These are phyloP conservation scores for Peniophora sp. DNA, from an alignment of 1,284 basidiomycete species.

Conservation along the genomic window DNA sequence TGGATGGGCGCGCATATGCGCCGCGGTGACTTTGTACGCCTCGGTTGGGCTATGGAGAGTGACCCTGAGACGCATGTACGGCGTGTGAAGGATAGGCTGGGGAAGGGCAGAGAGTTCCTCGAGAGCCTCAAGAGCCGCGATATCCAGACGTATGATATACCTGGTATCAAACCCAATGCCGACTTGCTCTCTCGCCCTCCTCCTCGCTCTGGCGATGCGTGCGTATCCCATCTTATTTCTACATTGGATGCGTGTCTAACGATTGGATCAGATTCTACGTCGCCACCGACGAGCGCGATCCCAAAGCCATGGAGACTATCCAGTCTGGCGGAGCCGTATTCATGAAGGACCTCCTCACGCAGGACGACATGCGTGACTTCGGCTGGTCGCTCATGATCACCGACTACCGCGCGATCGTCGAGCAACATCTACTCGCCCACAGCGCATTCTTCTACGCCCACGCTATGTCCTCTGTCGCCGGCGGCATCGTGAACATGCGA, in stretches of 20 bases:
- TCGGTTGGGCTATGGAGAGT: constrained; percentile 29
- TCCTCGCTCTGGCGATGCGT: constrained; percentile 8
- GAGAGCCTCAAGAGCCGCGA: constrained; percentile 12
- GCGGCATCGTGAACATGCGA: constrained; percentile 33
- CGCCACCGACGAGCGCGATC: constrained; percentile 38
- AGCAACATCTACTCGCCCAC: constrained; percentile 31
- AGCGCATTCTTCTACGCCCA: constrained; percentile 37
- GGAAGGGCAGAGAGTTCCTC: constrained; percentile 21
- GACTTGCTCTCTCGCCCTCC: constrained; percentile 3
- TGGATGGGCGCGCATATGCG: constrained; percentile 44
- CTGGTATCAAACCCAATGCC: constrained; percentile 15
- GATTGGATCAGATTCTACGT: constrained; percentile 32
- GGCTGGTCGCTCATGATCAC: constrained; percentile 37
- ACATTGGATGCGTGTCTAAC: background rate
- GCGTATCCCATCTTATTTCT: background rate
- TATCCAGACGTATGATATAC: constrained; percentile 19
- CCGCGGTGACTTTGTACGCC: constrained; percentile 30
- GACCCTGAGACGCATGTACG: constrained; percentile 26
- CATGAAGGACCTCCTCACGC: constrained; percentile 32
- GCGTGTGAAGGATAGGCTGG: constrained; percentile 26
- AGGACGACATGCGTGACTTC: constrained; percentile 28
- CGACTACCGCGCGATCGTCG: constrained; percentile 36
- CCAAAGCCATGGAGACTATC: constrained; percentile 24
- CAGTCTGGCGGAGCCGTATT: constrained; percentile 29
- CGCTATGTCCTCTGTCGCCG: constrained; percentile 33